A percentile compares a stretch with the other conserved stretches of the same genome.
phyloP scores from a whole-genome alignment of 805 yeast species.

The Candida ipomoeae region DNA sequence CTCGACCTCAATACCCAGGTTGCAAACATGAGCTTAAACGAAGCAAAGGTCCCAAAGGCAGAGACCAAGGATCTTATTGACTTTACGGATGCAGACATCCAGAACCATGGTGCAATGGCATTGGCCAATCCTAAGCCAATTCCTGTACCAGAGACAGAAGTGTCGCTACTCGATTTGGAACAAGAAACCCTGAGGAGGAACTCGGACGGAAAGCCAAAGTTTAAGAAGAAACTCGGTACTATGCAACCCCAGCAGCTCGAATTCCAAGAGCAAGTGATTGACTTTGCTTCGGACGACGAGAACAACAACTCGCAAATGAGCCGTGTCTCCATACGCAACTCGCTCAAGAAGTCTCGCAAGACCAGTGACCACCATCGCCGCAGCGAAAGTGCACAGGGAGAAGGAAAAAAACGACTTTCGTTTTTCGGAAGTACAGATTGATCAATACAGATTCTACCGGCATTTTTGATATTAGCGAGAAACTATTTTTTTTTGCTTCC shows the following conservation, averaged over 20 bases:
- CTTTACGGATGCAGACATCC: background rate
- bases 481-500: background rate
- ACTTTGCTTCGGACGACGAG: conserved; percentile 45
- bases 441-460: background rate
- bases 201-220: conserved; percentile 21
- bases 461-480: background rate
- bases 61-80: background rate
- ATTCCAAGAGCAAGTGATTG: conserved; percentile 42
- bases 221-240: conserved; percentile 31
- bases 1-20: background rate
- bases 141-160: background rate
- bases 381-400: conserved; percentile 24
- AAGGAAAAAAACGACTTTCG: conserved; percentile 22
- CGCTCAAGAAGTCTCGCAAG: conserved; percentile 30
- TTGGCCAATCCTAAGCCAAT: background rate
- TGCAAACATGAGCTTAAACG: conserved; percentile 1
- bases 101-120: background rate
- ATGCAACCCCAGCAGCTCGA: conserved; percentile 27
- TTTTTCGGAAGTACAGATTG: conserved; percentile 19
- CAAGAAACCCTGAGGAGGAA: conserved; percentile 9
- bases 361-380: conserved; percentile 28
- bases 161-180: conserved; percentile 20
- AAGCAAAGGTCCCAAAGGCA: background rate
- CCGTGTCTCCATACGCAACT: conserved; percentile 37
- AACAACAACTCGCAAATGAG: conserved; percentile 35